A percentile compares a stretch with the other conserved stretches of the same genome.
Conservation (phyloP, 257 asterid species). For the Jacaranda copaia region DNA sequence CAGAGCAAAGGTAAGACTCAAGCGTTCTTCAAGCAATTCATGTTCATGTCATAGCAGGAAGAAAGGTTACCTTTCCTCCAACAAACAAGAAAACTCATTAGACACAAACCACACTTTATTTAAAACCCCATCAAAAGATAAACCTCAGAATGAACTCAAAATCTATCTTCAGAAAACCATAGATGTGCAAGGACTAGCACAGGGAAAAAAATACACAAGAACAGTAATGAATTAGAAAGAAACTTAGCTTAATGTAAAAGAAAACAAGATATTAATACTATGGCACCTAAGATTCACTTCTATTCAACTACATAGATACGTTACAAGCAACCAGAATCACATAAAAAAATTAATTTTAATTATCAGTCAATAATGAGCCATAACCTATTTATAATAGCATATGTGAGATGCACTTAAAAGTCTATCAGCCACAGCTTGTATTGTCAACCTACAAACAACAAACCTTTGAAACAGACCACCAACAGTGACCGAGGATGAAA, state of each 20-base stretch:
- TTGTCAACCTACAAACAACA: slow-evolving; percentile 31
- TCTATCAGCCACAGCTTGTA: neutral
- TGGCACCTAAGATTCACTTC: neutral
- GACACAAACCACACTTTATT: neutral
- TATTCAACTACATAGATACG: neutral
- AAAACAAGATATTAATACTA: neutral
- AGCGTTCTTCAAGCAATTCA: neutral
- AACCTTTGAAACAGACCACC: slow-evolving; percentile 75
- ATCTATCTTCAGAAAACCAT: neutral
- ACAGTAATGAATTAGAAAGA: neutral
- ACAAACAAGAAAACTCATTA: neutral
- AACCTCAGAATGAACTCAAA: neutral
- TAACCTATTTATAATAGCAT: neutral
- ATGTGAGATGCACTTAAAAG: neutral
- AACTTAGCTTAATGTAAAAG: neutral
- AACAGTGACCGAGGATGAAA: slow-evolving; percentile 64
- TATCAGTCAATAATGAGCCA: neutral
- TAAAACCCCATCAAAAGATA: neutral
- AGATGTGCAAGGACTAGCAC: neutral
- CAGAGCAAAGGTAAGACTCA: neutral
- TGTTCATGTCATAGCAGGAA: too few relatives aligned
- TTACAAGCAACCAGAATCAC: neutral
- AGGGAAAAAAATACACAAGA: neutral
- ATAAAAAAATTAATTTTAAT: neutral
- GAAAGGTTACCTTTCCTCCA: neutral